Conservation (phyloP, 176 grass and related monocot species). For the Carex littledalei region DNA sequence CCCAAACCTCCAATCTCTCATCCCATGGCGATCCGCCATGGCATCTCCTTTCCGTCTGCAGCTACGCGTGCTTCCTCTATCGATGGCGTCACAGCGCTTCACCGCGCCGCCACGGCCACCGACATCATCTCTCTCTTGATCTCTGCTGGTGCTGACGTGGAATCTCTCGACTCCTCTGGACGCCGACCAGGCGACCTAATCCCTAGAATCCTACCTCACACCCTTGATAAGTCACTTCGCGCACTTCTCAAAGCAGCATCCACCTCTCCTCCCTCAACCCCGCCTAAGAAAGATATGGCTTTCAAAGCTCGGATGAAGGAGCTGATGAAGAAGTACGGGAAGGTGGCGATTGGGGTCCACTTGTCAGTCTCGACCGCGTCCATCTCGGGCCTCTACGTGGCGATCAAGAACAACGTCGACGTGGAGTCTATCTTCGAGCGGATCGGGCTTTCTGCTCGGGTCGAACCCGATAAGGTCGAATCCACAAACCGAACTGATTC, state of each 20-base stretch:
- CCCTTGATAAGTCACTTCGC: conserved; percentile 26
- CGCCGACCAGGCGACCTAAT: conserved; percentile 52
- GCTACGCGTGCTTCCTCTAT: conserved; percentile 39
- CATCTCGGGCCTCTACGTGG: conserved; percentile 68
- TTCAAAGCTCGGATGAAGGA: conserved; percentile 58
- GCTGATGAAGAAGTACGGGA: conserved; percentile 79
- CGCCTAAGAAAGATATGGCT: conserved; percentile 52
- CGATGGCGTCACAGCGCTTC: conserved; percentile 64
- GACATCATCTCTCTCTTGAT: conserved; percentile 48
- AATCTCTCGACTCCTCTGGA: conserved; percentile 33
- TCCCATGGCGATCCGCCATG: too few species aligned
- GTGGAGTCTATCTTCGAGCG: conserved; percentile 69
- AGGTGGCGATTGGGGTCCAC: conserved; percentile 79
- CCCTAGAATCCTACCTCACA: conserved; percentile 31
- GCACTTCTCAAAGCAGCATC: conserved; percentile 32
- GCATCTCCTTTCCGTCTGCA: conserved; percentile 12
- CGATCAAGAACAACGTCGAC: conserved; percentile 97
- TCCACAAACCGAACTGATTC: not conserved
- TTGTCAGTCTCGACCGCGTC: conserved; percentile 75
- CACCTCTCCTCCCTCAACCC: conserved; percentile 25
- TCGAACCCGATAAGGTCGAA: not conserved
- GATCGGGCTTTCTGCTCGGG: conserved; percentile 43
- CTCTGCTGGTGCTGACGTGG: conserved; percentile 41
- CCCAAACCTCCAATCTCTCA: too few species aligned
- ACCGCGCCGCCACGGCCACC: conserved; percentile 28